Base-by-base conservation (phyloP, 495 filamentous ascomycete species). In the Sphaerosporella brunnea region DNA sequence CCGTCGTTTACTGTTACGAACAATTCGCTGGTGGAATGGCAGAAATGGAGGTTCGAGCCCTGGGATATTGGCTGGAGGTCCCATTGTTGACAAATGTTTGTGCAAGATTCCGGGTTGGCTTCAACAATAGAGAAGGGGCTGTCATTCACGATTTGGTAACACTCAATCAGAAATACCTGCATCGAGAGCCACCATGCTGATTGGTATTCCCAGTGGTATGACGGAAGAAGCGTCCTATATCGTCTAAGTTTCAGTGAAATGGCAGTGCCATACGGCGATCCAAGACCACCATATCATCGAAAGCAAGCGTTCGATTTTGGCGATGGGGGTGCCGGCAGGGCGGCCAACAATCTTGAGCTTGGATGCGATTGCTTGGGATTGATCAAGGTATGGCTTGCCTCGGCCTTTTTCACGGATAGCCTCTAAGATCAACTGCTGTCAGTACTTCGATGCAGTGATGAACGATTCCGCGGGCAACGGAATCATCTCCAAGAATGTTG, bases 261-360 rank as follows among this genome's bases (percentile, higher is more conserved):
- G 78, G 80, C 74, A 4, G 76, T 84, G 9, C 78, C 77, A 1
- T 69, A 74, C 55, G 64, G 60, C 55, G 79, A 82, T 53, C 78
- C 78, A 26, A 72, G 78, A 25, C 66, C 70, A 28, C 78, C 78
- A 4, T 80, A 71, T 54, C 74, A 80, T 51, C 73, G 72, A 40
- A 82, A 82, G 56, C 69, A 75, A 24, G 78, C 78, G 11, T 82
- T 82, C 52, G 78, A 82, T 63, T 71, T 81, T 41, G 78, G 78
- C 24, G 78, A 82, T 53, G 72, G 66, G 21, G 78, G 78, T 15
- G 75, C 76, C 44, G 78, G 78, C 34, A 64, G 75, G 44, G 73
- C 73, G 53, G 73, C 78, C 40, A 80, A 82, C 49, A 79, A 80
- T 54, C 64, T 82, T 0, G 66, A 74, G 46, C 67, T 80, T 8